Evolutionary conservation across 1,139 yeast genomes (phyloP), one percentile per base, ranked within the genome.

Genomic region (Kodamaea suecica): DNA sequence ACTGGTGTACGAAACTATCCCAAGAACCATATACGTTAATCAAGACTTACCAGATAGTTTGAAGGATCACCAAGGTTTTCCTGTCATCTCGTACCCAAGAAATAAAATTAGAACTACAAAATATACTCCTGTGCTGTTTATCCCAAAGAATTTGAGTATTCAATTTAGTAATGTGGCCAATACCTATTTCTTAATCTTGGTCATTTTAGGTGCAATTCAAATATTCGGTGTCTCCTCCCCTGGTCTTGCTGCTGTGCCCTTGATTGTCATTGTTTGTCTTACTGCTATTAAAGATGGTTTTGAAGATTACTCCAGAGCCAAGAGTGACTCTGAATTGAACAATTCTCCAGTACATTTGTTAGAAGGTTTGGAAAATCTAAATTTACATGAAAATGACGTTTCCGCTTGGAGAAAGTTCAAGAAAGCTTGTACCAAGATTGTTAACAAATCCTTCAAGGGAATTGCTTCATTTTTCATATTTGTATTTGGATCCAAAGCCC

Each of bases 71-170:
- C 34, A 73, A 31, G 87, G 87, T 11, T 59, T 68, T 37, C 94
- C 95, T 1, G 49, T 65, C 4, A 52, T 61, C 8, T 45, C 53
- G 10, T 92, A 82, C 55, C 80, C 95, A 3, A 74, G 95, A 55
- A 92, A 92, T 65, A 92, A 92, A 60, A 87, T 92, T 50, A 81
- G 97, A 65, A 90, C 98, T 1, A 88, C 98, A 4, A 90, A 88
- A 61, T 92, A 92, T 59, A 90, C 97, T 7, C 96, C 97, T 4
- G 55, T 92, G 33, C 68, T 94, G 4, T 92, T 92, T 51, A 53
- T 92, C 30, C 97, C 97, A 10, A 88, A 87, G 60, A 90, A 92
- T 58, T 59, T 92, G 31, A 57, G 68, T 38, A 73, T 71, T 46
- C 97, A 92, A 62, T 90, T 92, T 59, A 79, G 78, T 42, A 92